phyloP scores from a whole-genome alignment of 2,329 filamentous ascomycete genomes.

The Botrytis hyacinthi region DNA sequence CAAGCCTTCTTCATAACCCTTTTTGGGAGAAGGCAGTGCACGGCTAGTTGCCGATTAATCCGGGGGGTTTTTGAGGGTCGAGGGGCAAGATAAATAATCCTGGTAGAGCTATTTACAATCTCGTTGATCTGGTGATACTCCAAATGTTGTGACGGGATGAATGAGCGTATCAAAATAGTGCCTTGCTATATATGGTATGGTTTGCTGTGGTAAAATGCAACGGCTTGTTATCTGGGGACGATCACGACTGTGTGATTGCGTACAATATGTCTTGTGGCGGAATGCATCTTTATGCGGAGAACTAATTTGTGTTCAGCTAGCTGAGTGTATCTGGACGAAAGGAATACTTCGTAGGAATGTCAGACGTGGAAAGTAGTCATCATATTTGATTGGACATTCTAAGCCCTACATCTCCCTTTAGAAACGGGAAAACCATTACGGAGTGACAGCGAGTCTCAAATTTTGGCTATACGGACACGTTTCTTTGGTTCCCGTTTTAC shows the following conservation, averaged over 20 bases:
- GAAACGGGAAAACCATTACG: neutral
- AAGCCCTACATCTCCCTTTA: neutral
- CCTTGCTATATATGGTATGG: neutral
- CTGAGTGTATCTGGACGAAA: neutral
- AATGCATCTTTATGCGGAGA: neutral
- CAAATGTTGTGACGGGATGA: neutral
- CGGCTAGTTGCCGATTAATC: neutral
- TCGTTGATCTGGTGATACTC: neutral
- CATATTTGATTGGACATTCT: slow-evolving; percentile 1
- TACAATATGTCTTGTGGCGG: neutral
- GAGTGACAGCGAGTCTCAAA: neutral
- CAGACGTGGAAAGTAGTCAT: neutral
- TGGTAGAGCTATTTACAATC: neutral
- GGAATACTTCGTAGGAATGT: slow-evolving; percentile 9
- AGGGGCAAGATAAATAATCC: neutral
- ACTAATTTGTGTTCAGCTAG: neutral
- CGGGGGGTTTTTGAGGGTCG: neutral
- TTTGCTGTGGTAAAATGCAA: neutral
- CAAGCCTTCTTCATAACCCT: neutral
- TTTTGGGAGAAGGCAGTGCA: neutral
- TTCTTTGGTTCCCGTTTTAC: neutral
- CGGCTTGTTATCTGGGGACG: neutral
- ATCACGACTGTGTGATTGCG: neutral
- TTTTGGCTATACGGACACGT: neutral
- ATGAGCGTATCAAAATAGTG: neutral